Conservation (phyloP, 805 yeast genomes). For the Myxozyma neotropica region DNA sequence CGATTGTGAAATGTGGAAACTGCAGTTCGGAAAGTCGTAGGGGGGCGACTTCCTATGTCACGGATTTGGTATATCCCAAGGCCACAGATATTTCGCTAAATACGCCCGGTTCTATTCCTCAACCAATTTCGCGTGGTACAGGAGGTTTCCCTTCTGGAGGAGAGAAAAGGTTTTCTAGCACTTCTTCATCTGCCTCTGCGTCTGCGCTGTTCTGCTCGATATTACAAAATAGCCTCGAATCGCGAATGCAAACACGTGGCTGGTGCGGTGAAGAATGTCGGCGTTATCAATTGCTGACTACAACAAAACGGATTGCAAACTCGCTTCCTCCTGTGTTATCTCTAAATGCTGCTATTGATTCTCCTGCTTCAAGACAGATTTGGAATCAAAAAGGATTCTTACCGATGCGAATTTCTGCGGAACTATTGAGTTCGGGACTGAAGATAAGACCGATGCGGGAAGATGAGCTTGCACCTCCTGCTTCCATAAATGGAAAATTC, state of each 20-base stretch:
- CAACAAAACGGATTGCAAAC: conserved; percentile 52
- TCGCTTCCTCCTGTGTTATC: conserved; percentile 64
- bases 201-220: conserved; percentile 30
- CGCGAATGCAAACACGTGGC: conserved; percentile 49
- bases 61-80: conserved; percentile 36
- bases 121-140: background rate
- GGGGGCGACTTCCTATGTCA: conserved; percentile 29
- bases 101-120: background rate
- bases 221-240: conserved; percentile 36
- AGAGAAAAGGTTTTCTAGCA: background rate
- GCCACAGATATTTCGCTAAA: conserved; percentile 1
- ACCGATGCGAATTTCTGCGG: conserved; percentile 23
- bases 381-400: conserved; percentile 31
- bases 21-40: conserved; percentile 37
- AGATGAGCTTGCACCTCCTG: background rate
- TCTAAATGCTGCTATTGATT: conserved; percentile 57
- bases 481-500: background rate
- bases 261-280: conserved; percentile 56
- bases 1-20: conserved; percentile 33
- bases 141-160: background rate
- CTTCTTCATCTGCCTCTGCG: background rate
- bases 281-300: conserved; percentile 57
- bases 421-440: conserved; percentile 8
- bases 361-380: conserved; percentile 23
- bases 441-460: conserved; percentile 8